phyloP scores from a whole-genome alignment of 2,329 filamentous ascomycete genomes.

The Thelonectria rubi region DNA sequence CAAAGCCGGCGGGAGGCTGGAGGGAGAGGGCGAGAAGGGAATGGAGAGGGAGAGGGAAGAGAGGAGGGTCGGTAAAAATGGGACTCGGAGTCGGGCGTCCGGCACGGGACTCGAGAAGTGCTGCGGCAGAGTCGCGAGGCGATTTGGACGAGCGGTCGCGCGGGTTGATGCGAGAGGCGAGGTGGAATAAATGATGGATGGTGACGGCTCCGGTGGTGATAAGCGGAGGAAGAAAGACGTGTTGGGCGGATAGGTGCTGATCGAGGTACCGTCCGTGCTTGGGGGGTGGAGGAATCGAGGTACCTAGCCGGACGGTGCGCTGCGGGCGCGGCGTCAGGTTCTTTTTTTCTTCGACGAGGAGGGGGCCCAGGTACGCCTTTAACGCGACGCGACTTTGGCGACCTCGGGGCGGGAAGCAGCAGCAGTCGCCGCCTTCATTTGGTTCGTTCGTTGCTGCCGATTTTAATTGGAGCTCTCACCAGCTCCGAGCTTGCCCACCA shows the following conservation, averaged over 20 bases:
- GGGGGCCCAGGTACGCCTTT: too few species aligned
- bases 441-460: too few species aligned
- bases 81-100: constrained; percentile 16
- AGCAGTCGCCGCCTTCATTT: too few species aligned
- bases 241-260: neutral
- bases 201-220: constrained; percentile 13
- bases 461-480: too few species aligned
- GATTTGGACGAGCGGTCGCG: constrained; percentile 16
- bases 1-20: constrained; percentile 19
- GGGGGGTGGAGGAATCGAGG: neutral
- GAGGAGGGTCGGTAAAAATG: neutral
- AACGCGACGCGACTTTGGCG: too few species aligned
- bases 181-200: constrained; percentile 7
- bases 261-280: constrained; percentile 6
- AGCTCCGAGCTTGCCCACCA: too few species aligned
- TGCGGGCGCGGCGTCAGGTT: neutral
- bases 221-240: constrained; percentile 33
- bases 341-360: neutral
- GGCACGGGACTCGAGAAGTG: constrained; percentile 11
- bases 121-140: constrained; percentile 19
- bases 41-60: constrained; percentile 3
- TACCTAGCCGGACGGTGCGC: neutral
- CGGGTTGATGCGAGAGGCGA: constrained; percentile 19
- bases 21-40: too few species aligned
- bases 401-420: too few species aligned